Conservation (phyloP, 192 early-diverging fungal species). For the Entomortierella lignicola region DNA sequence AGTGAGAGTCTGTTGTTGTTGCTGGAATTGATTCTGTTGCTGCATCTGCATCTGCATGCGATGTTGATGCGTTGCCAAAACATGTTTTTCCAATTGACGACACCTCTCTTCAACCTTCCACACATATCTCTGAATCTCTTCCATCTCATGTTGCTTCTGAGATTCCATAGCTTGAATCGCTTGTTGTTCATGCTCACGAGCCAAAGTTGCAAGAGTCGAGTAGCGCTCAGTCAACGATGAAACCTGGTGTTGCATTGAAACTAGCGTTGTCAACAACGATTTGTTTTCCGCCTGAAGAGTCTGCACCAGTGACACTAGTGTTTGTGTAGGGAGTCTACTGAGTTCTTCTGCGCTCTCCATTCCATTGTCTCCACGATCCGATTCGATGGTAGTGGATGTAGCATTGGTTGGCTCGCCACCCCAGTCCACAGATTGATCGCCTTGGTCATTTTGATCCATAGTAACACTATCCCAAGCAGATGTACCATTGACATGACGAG, state of each 20-base stretch:
- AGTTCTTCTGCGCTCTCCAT: constrained; percentile 28
- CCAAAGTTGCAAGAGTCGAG: constrained; percentile 52
- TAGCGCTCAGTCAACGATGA: constrained; percentile 56
- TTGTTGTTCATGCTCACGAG: constrained; percentile 60
- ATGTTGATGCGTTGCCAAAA: constrained; percentile 27
- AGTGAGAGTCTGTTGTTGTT: constrained; percentile 27
- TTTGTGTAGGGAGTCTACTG: constrained; percentile 30
- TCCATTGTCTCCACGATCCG: constrained; percentile 17
- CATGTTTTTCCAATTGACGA: constrained; percentile 50
- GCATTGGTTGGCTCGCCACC: background rate
- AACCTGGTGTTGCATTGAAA: constrained; percentile 64
- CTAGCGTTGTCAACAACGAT: constrained; percentile 53
- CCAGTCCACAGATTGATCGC: background rate
- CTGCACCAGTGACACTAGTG: constrained; percentile 45
- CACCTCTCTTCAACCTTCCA: constrained; percentile 52
- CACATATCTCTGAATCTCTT: constrained; percentile 63
- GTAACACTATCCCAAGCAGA: background rate
- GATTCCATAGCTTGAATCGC: constrained; percentile 54
- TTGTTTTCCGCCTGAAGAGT: constrained; percentile 59
- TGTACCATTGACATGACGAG: constrained; percentile 9
- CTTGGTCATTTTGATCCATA: constrained; percentile 1
- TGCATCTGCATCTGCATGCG: constrained; percentile 47
- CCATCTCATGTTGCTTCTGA: constrained; percentile 62
- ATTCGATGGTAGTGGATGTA: background rate
- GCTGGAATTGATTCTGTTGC: constrained; percentile 36